Base-by-base conservation (phyloP, 2,329 filamentous ascomycete genomes). In the Aureobasidium mangrovei region DNA sequence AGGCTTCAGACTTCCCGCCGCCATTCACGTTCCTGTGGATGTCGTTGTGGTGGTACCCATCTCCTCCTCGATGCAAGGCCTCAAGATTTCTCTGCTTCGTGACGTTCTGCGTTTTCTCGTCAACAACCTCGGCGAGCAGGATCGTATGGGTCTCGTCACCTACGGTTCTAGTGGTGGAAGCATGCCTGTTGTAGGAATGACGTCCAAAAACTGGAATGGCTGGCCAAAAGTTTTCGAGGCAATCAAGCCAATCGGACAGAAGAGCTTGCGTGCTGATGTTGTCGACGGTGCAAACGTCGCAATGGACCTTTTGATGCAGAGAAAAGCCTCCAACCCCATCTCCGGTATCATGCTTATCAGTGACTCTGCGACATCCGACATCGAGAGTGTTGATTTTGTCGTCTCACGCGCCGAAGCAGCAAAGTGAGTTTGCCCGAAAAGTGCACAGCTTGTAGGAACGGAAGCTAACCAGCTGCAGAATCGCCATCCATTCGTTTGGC, bases 221-320 rank as follows among this genome's bases (percentile, higher is more conserved):
- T 98, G 93, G 93, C 77, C 82, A 59, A 91, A 88, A 65, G 82
- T 95, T 9, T 75, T 98, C 44, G 80, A 84, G 38, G 91, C 89
- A 0, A 94, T 98, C 63, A 85, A 90, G 60, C 91, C 93, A 0
- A 88, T 96, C 7, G 91, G 91, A 35, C 91, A 96, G 70, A 98
- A 97, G 79, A 97, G 89, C 67, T 83, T 95, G 64, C 86, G 93
- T 9, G 91, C 91, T 1, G 93, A 98, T 72, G 91, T 97, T 10
- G 91, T 98, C 2, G 93, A 98, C 67, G 93, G 93, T 29, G 93
- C 91, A 33, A 98, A 97, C 63, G 89, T 96, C 48, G 93, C 93
- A 45, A 97, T 98, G 93, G 93, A 98, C 68, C 74, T 98, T 54
- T 78, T 98, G 56, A 98, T 98, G 93, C 91, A 96, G 72, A 84